Base-by-base conservation (phyloP, 164 flowering plant species). In the Chloranthus sessilifolius region DNA sequence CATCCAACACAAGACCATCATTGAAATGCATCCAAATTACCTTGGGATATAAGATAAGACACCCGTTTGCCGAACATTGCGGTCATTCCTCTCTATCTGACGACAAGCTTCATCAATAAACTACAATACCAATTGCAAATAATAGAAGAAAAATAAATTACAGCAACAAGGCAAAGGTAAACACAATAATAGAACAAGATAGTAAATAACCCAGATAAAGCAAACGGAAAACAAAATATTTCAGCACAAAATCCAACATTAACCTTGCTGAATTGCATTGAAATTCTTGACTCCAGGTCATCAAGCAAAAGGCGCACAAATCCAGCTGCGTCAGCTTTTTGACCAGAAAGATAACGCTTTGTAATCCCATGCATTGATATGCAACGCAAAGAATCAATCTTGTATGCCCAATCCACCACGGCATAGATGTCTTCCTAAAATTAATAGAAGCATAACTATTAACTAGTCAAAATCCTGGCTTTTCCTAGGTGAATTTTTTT, bases 341-440 rank as follows among this genome's bases (percentile, higher is more conserved):
- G 96, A 55, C 95, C 95, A 59, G 92, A 88, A 59, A 88, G 76
- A 69, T 92, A 92, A 3, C 80, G 78, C 59, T 92, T 97, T 35
- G 99, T 92, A 33, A 86, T 79, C 15, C 99, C 99, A 80, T 86
- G 89, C 97, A 94, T 84, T n/a, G 97, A 94, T 72, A 92, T 83
- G 72, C 99, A 92, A 40, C 97, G 88, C 56, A 92, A 61, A 31
- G 99, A 97, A 64, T 92, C 99, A 62, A 92, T 88, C 70, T 82
- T 88, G 74, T 84, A 88, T 27, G 97, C 99, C 99, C 99, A 92
- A 58, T 92, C 99, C 68, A 92, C 95, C 44, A 92, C 96, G 24
- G 95, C 91, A 78, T 72, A 85, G 52, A 92, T 88, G 43, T 92
- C 98, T 64, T 92, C 98, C 98, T 92, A 21, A 64, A 52, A 50